Conservation (phyloP, 495 filamentous ascomycete species). For the Gamarada debralockiae region DNA sequence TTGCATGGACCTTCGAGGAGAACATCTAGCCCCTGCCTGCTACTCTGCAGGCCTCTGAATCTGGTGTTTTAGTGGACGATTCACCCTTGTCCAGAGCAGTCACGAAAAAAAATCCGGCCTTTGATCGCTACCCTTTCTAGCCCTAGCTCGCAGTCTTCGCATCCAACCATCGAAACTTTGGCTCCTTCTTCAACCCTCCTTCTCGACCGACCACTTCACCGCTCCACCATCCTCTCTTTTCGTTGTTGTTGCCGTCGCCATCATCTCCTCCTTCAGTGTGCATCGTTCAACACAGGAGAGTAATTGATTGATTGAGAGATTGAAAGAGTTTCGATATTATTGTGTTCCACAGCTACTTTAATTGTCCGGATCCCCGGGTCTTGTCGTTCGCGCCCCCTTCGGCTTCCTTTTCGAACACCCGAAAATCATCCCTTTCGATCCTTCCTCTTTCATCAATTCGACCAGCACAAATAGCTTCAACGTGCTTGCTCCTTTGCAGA, state of each 20-base stretch:
- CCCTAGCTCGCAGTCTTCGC: neutral
- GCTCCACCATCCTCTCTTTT: constrained; percentile 13
- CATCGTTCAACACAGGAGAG: neutral
- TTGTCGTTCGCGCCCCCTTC: neutral
- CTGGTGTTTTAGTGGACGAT: too few relatives aligned
- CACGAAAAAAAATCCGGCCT: neutral
- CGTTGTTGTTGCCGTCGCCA: constrained; percentile 16
- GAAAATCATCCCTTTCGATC: neutral
- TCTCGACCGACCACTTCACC: constrained; percentile 10
- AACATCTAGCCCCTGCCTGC: too few relatives aligned
- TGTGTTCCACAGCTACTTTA: too few relatives aligned
- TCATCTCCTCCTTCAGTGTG: constrained; percentile 7
- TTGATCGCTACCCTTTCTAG: neutral
- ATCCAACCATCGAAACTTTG: neutral
- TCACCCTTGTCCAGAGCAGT: too few relatives aligned
- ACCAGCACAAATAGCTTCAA: neutral
- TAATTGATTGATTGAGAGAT: too few relatives aligned
- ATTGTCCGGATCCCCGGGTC: neutral
- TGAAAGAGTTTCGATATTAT: too few relatives aligned
- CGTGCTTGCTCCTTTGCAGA: neutral
- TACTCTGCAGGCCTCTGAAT: too few relatives aligned
- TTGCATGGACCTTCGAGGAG: too few relatives aligned
- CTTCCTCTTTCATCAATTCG: neutral
- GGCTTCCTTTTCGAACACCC: neutral
- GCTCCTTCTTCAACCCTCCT: neutral